A percentile compares a stretch with the other conserved stretches of the same genome.
Evolutionary conservation across 345 rosid genomes (phyloP).

Genomic region (Capsella bursapastoris): DNA sequence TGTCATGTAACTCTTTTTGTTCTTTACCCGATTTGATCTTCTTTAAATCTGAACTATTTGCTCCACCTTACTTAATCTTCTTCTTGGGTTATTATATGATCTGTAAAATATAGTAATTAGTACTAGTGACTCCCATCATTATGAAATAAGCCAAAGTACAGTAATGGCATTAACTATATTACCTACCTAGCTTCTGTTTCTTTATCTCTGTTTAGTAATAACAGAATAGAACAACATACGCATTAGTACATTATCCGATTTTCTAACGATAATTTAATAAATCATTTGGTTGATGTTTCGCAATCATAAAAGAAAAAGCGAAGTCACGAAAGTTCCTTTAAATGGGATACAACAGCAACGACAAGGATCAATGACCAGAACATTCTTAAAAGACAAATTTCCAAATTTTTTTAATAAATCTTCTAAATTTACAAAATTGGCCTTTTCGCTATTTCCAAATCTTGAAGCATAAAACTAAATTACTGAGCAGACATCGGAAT

Average conservation of each 20-base stretch:
- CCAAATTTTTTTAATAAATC: background rate
- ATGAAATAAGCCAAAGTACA: background rate
- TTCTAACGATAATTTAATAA: background rate
- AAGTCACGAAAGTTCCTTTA: background rate
- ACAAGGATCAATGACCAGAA: conserved; percentile 41
- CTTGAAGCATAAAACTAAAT: conserved; percentile 22
- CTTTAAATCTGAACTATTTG: background rate
- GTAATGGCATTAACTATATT: conserved; percentile 18
- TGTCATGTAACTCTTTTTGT: conserved; percentile 11
- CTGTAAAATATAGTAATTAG: no score
- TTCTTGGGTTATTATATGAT: background rate
- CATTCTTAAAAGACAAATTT: conserved; percentile 30
- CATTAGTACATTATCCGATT: conserved; percentile 10
- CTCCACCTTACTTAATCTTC: conserved; percentile 3
- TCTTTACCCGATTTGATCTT: conserved; percentile 21
- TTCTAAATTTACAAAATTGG: conserved; percentile 19
- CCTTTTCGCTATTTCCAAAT: conserved; percentile 42
- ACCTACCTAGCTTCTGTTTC: background rate
- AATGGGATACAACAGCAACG: conserved; percentile 26
- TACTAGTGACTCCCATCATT: background rate
- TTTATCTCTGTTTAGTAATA: conserved; percentile 14
- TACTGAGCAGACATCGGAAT: conserved; percentile 40
- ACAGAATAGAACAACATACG: background rate
- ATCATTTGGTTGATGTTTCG: conserved; percentile 1
- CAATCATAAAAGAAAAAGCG: background rate